These are phyloP conservation scores for Tardiomyces blankii DNA, from an alignment of 1,139 yeast genomes.

Conservation along the genomic window DNA sequence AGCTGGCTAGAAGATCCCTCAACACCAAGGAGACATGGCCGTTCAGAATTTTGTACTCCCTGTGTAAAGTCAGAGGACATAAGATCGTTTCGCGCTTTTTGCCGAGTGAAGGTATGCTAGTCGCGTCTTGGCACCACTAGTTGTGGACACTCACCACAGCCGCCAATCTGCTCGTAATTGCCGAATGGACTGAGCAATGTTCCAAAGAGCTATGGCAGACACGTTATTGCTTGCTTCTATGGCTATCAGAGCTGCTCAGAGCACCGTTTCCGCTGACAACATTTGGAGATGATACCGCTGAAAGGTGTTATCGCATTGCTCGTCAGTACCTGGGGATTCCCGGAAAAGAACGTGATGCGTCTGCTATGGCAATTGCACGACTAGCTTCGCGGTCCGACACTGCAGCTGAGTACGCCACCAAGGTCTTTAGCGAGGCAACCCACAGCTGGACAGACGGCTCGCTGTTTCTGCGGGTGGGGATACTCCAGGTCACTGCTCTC, in stretches of 20 bases:
- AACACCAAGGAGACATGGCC: constrained; percentile 2
- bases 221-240: constrained; percentile 48
- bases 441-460: constrained; percentile 1
- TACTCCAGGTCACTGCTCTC: constrained; percentile 14
- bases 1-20: constrained; percentile 10
- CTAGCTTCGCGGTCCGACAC: constrained; percentile 31
- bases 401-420: constrained; percentile 9
- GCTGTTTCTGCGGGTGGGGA: constrained; percentile 14
- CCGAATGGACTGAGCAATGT: constrained; percentile 10
- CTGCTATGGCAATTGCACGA: constrained; percentile 32
- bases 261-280: constrained; percentile 56
- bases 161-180: not conserved
- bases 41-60: constrained; percentile 36
- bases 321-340: constrained; percentile 26
- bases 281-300: constrained; percentile 29
- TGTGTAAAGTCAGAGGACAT: constrained; percentile 56
- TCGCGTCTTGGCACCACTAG: no score
- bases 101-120: constrained; percentile 44
- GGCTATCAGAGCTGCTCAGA: constrained; percentile 60
- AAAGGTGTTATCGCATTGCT: constrained; percentile 29
- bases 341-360: constrained; percentile 41
- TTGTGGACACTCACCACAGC: not conserved
- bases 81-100: constrained; percentile 49
- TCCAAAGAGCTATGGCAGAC: constrained; percentile 38
- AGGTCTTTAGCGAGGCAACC: constrained; percentile 9